Evolutionary conservation across 139 green algal genomes (phyloP), one percentile per base, ranked within the genome.

Genomic region (Zygnema cylindricum): DNA sequence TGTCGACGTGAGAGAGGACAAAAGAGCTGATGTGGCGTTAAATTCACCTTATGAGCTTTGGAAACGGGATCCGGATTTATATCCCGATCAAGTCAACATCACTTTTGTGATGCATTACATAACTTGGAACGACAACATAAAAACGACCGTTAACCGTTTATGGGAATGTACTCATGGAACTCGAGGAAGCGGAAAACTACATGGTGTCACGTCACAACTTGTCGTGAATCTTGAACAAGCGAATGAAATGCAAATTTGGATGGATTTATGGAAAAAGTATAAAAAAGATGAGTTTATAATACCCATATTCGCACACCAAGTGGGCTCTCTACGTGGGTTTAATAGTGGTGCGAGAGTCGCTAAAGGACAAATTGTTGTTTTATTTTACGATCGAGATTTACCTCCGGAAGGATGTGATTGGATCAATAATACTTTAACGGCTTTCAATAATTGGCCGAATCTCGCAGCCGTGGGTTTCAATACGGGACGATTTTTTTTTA

Each of bases 381-480:
- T 91, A 32, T 30, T 91, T 55, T 81, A 91, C 63, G 86, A 91
- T 69, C 76, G 86, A 49, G 77, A 91, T 55, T 43, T 79, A 33
- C 83, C 83, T 1, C 81, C 81, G 33, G 42, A 35, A 1, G 38
- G 25, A 23, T 84, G 77, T 54, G 36, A 43, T 2, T 84, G 77
- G 77, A 2, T 84, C 22, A 7, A 35, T 32, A 55, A 84, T 55
- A 49, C 7, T 2, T 2, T 79, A 16, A 79, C 7, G 16, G 16
- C 71, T 25, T 79, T 79, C 21, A 16, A 79, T 3, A 23, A 7
- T 3, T 79, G 36, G 36, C 71, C 71, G 11, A 41, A 43, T 3
- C 71, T 79, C 38, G 71, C 11, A 11, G 7, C 16, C 7, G 7
- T 43, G 3, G 71, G 71, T 43, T 11, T 79, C 11, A 16, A 79